A percentile compares a stretch with the other conserved stretches of the same genome.
phyloP scores from a whole-genome alignment of 208 protist genomes.

The Crithidia bombi region DNA sequence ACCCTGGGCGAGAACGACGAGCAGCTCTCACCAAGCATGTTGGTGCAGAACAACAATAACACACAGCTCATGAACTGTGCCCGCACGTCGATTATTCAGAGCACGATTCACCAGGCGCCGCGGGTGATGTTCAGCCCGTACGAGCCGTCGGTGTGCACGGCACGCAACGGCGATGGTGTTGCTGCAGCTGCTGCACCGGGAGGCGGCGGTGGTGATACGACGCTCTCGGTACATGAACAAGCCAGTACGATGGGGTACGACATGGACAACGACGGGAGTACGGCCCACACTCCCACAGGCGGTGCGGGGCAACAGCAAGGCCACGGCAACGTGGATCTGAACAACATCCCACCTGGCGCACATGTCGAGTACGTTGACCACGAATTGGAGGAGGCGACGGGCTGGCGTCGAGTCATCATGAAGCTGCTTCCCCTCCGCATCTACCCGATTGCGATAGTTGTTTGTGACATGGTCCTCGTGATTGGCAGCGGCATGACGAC shows the following conservation, averaged over 20 bases:
- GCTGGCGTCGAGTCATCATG: slow-evolving; percentile 43
- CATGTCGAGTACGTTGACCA: slow-evolving; percentile 44
- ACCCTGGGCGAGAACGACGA: slow-evolving; percentile 30
- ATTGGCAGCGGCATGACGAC: slow-evolving; percentile 79
- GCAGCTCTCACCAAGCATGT: slow-evolving; percentile 13
- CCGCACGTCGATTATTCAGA: slow-evolving; percentile 35
- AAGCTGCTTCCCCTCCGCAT: slow-evolving; percentile 45
- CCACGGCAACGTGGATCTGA: slow-evolving; percentile 9
- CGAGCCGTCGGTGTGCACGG: slow-evolving; percentile 48
- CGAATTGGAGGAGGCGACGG: slow-evolving; percentile 46
- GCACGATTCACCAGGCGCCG: slow-evolving; percentile 11
- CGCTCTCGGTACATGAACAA: neutral
- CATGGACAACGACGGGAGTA: slow-evolving; percentile 18
- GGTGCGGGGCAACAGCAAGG: neutral
- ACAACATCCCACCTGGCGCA: slow-evolving; percentile 27
- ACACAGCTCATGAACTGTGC: slow-evolving; percentile 45
- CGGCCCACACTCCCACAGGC: neutral
- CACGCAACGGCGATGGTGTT: slow-evolving; percentile 22
- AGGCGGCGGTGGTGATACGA: neutral
- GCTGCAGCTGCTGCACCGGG: neutral
- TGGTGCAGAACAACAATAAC: slow-evolving; percentile 23
- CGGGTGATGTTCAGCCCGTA: slow-evolving; percentile 21
- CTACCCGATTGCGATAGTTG: slow-evolving; percentile 53
- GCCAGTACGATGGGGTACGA: slow-evolving; percentile 10
- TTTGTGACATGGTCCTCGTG: slow-evolving; percentile 49